phyloP scores from a whole-genome alignment of 139 green algal genomes.

The Ulvella scutata region DNA sequence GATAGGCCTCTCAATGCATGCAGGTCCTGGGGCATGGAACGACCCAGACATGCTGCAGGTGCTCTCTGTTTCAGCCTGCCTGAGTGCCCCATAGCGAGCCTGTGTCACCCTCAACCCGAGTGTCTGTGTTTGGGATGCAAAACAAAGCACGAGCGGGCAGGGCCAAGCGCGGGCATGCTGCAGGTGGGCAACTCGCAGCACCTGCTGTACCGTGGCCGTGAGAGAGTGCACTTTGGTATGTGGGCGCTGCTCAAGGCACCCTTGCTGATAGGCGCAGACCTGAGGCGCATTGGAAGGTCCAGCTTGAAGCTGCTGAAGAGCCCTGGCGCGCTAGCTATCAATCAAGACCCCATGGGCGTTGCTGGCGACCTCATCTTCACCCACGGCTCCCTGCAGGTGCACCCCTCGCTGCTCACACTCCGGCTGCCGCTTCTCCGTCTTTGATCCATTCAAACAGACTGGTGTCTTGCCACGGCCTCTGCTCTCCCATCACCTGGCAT shows the following conservation, averaged over 20 bases:
- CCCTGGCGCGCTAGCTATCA: constrained; percentile 37
- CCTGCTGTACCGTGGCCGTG: constrained; percentile 16
- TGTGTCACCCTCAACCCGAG: no score
- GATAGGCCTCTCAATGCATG: constrained; percentile 24
- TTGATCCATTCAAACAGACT: not conserved
- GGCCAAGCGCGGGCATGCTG: no score
- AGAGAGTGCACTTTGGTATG: constrained; percentile 42
- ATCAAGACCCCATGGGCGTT: constrained; percentile 41
- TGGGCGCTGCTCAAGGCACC: constrained; percentile 50
- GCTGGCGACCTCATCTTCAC: constrained; percentile 40
- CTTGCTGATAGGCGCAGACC: constrained; percentile 43
- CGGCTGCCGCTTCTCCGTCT: not conserved
- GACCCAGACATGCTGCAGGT: constrained; percentile 61
- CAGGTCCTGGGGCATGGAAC: constrained; percentile 38
- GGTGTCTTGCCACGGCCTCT: not conserved
- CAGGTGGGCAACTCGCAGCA: constrained; percentile 24
- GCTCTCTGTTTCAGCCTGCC: no score
- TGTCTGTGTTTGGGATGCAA: no score
- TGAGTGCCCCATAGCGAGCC: no score
- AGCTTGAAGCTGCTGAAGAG: constrained; percentile 11
- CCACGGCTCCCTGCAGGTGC: constrained; percentile 14
- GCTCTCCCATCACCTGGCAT: not conserved
- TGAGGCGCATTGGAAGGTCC: constrained; percentile 9
- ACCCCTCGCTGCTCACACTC: not conserved
- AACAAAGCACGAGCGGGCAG: no score